Percentiles rank a stretch among this genome's conserved stretches.
Evolutionary conservation across 208 protist genomes (phyloP).

Genomic region (Leishmania martiniquensis): DNA sequence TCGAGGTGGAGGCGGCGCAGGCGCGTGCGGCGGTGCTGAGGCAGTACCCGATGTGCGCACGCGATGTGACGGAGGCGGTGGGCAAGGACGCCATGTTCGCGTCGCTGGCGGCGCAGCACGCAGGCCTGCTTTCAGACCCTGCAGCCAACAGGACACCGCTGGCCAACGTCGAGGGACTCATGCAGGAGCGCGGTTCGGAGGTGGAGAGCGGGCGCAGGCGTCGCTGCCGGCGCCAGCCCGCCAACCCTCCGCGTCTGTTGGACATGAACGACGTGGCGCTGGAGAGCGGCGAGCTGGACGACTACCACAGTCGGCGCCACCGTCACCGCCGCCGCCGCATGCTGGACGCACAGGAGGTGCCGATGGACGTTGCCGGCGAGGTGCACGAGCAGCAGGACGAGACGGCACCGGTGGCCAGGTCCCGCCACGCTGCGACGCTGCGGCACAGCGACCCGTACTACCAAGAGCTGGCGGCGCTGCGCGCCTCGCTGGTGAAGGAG

Average conservation of each 20-base stretch:
- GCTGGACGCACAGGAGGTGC: no score
- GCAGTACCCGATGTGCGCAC: conserved; percentile 7
- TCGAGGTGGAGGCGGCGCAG: conserved; percentile 4
- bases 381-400: conserved; percentile 20
- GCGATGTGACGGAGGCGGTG: conserved; percentile 47
- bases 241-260: no score
- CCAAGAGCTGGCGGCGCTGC: conserved; percentile 44
- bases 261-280: no score
- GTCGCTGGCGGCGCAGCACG: conserved; percentile 21
- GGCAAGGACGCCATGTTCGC: conserved; percentile 43
- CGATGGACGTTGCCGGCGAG: conserved; percentile 18
- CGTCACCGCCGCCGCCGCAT: no score
- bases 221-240: no score
- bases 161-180: conserved; percentile 22
- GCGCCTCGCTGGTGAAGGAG: conserved; percentile 34
- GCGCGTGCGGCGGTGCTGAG: conserved; percentile 6
- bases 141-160: conserved; percentile 13
- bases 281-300: no score
- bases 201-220: no score
- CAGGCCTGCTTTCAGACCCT: conserved; percentile 27
- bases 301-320: no score
- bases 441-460: conserved; percentile 50
- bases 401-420: conserved; percentile 15
- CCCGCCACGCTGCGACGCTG: no score
- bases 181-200: conserved; percentile 35